Evolutionary conservation across 768 basidiomycete genomes (phyloP).

Genomic region (Kwoniella europaea): DNA sequence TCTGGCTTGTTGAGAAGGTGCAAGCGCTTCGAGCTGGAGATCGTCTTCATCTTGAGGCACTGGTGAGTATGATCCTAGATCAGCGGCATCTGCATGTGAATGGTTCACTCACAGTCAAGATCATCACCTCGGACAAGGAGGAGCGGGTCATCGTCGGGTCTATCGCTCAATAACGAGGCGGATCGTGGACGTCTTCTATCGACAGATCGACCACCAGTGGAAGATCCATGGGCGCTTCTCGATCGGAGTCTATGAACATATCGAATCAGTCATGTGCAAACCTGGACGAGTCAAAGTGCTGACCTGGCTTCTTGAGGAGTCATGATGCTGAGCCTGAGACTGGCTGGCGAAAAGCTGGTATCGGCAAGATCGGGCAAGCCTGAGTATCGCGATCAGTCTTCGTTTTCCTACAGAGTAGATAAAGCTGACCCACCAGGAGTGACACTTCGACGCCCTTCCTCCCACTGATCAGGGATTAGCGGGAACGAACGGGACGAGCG

Average conservation of each 20-base stretch:
- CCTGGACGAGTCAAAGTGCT: not conserved
- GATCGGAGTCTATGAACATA: constrained; percentile 6
- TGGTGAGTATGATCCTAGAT: not conserved
- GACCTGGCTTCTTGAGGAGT: constrained; percentile 48
- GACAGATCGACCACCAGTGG: constrained; percentile 5
- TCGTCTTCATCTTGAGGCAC: constrained; percentile 12
- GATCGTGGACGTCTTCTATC: constrained; percentile 10
- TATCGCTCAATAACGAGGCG: constrained; percentile 18
- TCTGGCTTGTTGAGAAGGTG: constrained; percentile 23
- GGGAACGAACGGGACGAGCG: not conserved
- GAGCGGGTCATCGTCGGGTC: constrained; percentile 23
- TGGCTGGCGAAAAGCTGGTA: constrained; percentile 34
- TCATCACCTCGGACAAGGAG: constrained; percentile 19
- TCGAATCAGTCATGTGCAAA: no score
- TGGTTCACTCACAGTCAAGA: constrained; percentile 33
- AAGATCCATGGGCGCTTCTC: constrained; percentile 12
- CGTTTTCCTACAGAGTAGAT: not conserved
- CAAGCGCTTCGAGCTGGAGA: constrained; percentile 10
- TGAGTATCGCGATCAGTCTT: not conserved
- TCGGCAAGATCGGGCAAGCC: constrained; percentile 24
- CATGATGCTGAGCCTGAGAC: constrained; percentile 44
- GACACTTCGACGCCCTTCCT: constrained; percentile 17
- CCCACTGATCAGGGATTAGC: constrained; percentile 32
- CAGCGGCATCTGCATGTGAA: no score
- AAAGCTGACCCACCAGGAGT: constrained; percentile 15